Evolutionary conservation across 768 basidiomycete genomes (phyloP).

Genomic region (Russula emetica): DNA sequence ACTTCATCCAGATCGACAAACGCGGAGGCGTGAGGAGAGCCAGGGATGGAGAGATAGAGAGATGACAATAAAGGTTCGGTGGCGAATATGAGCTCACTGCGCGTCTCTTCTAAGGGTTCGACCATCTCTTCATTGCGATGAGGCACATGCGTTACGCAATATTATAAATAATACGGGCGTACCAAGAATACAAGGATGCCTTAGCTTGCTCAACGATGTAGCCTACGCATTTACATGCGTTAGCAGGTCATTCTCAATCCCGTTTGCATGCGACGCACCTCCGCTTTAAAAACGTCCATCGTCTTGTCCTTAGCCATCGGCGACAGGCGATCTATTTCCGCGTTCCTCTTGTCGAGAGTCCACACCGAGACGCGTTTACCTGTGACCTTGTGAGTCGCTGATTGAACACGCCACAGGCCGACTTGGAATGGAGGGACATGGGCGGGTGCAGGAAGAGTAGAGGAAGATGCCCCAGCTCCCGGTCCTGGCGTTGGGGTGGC

Average conservation of each 20-base stretch:
- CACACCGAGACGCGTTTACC: constrained; percentile 89
- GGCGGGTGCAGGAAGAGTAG: constrained; percentile 39
- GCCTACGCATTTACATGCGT: constrained; percentile 47
- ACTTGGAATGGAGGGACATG: constrained; percentile 56
- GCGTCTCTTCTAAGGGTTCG: constrained; percentile 91
- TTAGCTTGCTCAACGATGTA: constrained; percentile 72
- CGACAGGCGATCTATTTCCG: constrained; percentile 69
- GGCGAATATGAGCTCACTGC: constrained; percentile 85
- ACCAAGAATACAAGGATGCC: constrained; percentile 94
- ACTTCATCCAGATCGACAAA: constrained; percentile 91
- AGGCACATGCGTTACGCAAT: constrained; percentile 20
- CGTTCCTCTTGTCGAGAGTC: constrained; percentile 78
- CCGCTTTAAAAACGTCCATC: constrained; percentile 82
- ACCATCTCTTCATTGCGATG: constrained; percentile 71
- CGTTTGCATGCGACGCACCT: constrained; percentile 50
- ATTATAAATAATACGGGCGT: constrained; percentile 27
- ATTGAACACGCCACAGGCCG: constrained; percentile 86
- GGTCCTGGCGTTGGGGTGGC: constrained; percentile 40
- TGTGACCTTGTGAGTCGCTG: constrained; percentile 84
- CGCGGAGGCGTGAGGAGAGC: constrained; percentile 50
- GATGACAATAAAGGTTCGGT: constrained; percentile 88
- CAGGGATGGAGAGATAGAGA: constrained; percentile 70
- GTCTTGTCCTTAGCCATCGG: constrained; percentile 64
- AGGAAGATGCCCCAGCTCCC: constrained; percentile 34
- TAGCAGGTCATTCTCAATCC: not conserved